These are phyloP conservation scores for Brassica incana DNA, from an alignment of 345 rosid genomes.

Conservation along the genomic window DNA sequence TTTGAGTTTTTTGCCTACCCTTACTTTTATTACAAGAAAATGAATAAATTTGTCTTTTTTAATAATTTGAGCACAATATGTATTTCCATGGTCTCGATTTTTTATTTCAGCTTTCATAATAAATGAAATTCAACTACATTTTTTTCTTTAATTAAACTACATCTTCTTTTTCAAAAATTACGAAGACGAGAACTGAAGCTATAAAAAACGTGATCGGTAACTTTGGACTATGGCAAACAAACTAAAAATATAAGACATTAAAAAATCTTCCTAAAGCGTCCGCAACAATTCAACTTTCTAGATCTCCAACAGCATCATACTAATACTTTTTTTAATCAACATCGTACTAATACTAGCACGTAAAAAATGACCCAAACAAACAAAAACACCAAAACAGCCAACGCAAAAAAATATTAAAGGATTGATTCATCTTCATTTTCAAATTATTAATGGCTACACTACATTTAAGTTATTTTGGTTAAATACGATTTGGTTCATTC, in stretches of 20 bases:
- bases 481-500: neutral
- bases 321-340: too few species aligned
- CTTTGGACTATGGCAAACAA: neutral
- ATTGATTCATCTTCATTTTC: neutral
- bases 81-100: neutral
- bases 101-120: neutral
- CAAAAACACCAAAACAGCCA: neutral
- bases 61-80: neutral
- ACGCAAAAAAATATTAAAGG: neutral
- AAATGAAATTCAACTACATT: neutral
- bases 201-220: neutral
- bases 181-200: neutral
- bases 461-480: neutral
- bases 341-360: neutral
- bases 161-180: too few species aligned
- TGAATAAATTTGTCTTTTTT: too few species aligned
- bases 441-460: neutral
- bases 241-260: neutral
- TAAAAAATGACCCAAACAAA: neutral
- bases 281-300: neutral
- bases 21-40: too few species aligned
- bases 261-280: too few species aligned
- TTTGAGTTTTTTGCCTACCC: too few species aligned
- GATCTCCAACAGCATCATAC: neutral
- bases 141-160: too few species aligned